Evolutionary conservation across 2,329 filamentous ascomycete genomes (phyloP), one percentile per base, ranked within the genome.

Genomic region (Cordyceps cicadae): DNA sequence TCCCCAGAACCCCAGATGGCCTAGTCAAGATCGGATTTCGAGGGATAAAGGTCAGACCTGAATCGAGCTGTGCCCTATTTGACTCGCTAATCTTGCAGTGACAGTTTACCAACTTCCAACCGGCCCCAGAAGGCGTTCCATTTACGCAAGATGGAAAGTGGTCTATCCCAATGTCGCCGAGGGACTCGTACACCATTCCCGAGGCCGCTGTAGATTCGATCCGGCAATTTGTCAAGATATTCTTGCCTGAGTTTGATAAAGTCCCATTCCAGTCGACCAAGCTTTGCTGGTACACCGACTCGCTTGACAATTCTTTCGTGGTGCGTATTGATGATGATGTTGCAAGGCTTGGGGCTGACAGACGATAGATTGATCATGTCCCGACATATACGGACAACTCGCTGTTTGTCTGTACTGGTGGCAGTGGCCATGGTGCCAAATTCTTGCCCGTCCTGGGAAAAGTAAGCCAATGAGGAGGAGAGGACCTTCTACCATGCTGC

Each of bases 341-440:
- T 12, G 19, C 12, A 2, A 11, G 21, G 5, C 7, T 56, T 29
- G n/a, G 15, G 12, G 15, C 49, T 17, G 15, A 29, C 3, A 43
- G 29, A 24, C 14, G 2, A 15, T 24, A 69, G 67, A 68, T 75
- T 39, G 72, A 75, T 56, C 64, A 70, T 21, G 69, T 74, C 1
- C 70, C 73, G 1, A 63, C 61, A 0, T 69, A 68, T 7, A 66
- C 67, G 1, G 66, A 68, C 32, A 63, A 67, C 5, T 71, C 69
- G 1, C 65, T 73, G 1, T 72, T 74, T 54, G 69, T 72, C 5
- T 71, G 68, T 54, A 73, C 72, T 0, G 71, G 71, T 1, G 72
- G 72, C 26, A 73, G 71, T 37, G 72, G 72, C 11, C 71, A 74
- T 43, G 72, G 71, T 1, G 71, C 71, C 45, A 74, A 74, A 61